phyloP scores from a whole-genome alignment of 352 stramenopile genomes.

The Achlya hypogyna region DNA sequence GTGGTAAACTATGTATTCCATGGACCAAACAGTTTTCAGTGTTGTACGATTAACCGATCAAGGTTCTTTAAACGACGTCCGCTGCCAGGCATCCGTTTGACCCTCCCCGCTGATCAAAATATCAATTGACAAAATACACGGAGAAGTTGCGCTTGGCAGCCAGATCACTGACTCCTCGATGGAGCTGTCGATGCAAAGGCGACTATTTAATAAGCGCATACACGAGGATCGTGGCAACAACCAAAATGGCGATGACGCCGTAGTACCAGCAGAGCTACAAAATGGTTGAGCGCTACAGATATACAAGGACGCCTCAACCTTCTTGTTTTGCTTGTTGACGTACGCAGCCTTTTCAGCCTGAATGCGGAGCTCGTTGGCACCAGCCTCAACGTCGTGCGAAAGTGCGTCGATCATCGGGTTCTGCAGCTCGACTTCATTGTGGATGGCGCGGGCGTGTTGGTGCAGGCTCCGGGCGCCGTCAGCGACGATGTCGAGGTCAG shows the following conservation, averaged over 20 bases:
- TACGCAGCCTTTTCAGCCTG: conserved; percentile 48
- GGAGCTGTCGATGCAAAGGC: too few species aligned
- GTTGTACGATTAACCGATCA: too few species aligned
- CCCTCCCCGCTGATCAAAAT: too few species aligned
- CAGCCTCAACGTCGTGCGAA: conserved; percentile 43
- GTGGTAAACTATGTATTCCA: too few species aligned
- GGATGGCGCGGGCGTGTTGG: conserved; percentile 75
- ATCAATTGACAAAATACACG: too few species aligned
- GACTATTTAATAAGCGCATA: conserved; percentile 56
- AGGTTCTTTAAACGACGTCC: too few species aligned
- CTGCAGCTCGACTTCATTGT: conserved; percentile 72
- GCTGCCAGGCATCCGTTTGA: too few species aligned
- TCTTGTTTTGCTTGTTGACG: conserved; percentile 64
- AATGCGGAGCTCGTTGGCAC: conserved; percentile 47
- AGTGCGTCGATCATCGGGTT: conserved; percentile 78
- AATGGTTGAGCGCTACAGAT: background rate
- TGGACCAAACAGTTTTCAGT: too few species aligned
- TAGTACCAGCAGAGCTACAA: background rate
- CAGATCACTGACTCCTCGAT: too few species aligned
- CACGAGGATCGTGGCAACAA: background rate
- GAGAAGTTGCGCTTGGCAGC: too few species aligned
- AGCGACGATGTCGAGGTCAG: conserved; percentile 67
- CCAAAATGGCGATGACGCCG: conserved; percentile 38
- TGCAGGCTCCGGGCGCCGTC: conserved; percentile 63
- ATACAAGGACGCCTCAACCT: conserved; percentile 26